Base-by-base conservation (phyloP, 1,284 basidiomycete species). In the Tilletia indica region DNA sequence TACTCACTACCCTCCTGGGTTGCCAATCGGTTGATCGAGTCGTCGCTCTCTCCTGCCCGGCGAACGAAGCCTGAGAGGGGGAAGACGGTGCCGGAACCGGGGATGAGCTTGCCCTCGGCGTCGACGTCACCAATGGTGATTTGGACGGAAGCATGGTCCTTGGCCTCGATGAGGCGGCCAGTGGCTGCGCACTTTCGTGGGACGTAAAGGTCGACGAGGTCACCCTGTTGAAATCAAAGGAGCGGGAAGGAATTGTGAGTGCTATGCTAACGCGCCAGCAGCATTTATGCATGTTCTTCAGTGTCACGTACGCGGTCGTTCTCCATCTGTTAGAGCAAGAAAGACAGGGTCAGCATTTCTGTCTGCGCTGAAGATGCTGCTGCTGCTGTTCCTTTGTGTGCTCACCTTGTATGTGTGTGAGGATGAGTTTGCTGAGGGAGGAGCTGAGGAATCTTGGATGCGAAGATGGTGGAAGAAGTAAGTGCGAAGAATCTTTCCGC, bases 151-250 rank as follows among this genome's bases (percentile, higher is more conserved):
- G 96, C 94, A 86, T 98, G 94, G 87, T 99, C 96, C 89, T 99
- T 98, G 84, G 96, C 93, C 82, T 93, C 96, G 86, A 97, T 97
- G 84, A 97, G 89, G 80, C 94, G 92, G 89, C 94, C 93, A 91
- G 85, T 80, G 75, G 82, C 83, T 38, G 83, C 83, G 76, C 97
- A 99, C 88, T 99, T 98, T 89, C 96, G 93, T 86, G 96, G 96
- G 86, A 99, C 94, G 89, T 99, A 99, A 87, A 99, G 94, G 89
- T 99, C 96, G 85, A 99, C 96, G 86, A 99, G 95, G 86, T 93
- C 89, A 88, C 96, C 95, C 93, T 97, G 80, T 45, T 36, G 21
- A 48, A 4, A 31, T 63, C n/a, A 42, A 39, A 64, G 19, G 12
- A 6, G 61, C 11, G 39, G 19, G 19, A 14, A 36, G 14, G 36